Base-by-base conservation (phyloP, 164 flowering plant species). In the Vitis cinerea region DNA sequence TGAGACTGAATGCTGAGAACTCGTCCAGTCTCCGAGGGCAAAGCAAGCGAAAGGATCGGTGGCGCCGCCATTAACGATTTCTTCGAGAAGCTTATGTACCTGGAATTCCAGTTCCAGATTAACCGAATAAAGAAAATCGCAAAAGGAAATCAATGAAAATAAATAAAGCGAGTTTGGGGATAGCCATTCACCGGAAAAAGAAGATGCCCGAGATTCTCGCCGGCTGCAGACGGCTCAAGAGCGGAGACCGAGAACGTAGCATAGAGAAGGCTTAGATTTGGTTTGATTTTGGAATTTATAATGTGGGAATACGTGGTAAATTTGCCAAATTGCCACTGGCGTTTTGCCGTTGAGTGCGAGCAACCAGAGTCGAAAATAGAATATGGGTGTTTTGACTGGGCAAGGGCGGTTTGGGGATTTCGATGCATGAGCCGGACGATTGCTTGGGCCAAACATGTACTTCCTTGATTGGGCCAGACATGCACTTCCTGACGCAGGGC, bases 1-100 rank as follows among this genome's bases (percentile, higher is more conserved):
- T 95, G 99, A 63, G 99, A 95, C 66, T 95, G 99, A 72, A 95
- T 91, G 73, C 99, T 95, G 68, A 95, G 96, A 82, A 95, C 92
- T 67, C 99, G 92, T 67, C 99, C 99, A 8, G 97, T 91, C 30
- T 81, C 90, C 3, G 99, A 90, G 1, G 99, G 98, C 55, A 95
- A 80, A 63, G 86, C 97, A 52, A 93, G 61, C 0, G 99, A 89
- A n/a, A 95, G 87, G 73, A 95, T 82, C 66, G 99, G 97, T 19
- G 88, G 91, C 61, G 89, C 76, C 52, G 81, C 84, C 95, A 87
- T 89, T 75, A 7, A 66, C 55, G 78, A 71, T 37, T 53, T 65
- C 56, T 65, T 72, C 64, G 68, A 68, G 16, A 27, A 61, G 74
- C 78, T 80, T 16, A 63, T 73, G 56, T 65, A 50, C 64, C 82